These are phyloP conservation scores for Symmetrospora coprosmae DNA, from an alignment of 768 basidiomycete species.

Conservation along the genomic window DNA sequence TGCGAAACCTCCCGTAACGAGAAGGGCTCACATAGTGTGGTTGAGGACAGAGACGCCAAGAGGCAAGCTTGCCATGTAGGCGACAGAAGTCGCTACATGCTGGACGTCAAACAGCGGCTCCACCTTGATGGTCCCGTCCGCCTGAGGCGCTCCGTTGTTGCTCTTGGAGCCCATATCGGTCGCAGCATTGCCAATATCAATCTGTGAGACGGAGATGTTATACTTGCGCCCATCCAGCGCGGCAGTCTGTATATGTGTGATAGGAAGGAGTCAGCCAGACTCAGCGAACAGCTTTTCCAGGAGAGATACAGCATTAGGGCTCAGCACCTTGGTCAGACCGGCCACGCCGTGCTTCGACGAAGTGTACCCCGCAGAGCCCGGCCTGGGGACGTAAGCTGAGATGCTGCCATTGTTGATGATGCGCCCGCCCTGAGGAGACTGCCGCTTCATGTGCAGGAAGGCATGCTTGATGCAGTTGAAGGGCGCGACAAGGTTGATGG, in stretches of 20 bases:
- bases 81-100: conserved; percentile 58
- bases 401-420: conserved; percentile 81
- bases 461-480: conserved; percentile 69
- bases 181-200: conserved; percentile 69
- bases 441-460: conserved; percentile 55
- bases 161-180: conserved; percentile 48
- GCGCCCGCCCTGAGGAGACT: conserved; percentile 52
- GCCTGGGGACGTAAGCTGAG: conserved; percentile 57
- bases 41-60: conserved; percentile 55
- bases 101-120: conserved; percentile 59
- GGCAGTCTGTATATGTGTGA: conserved; percentile 45
- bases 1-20: too few relatives aligned
- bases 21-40: conserved; percentile 37
- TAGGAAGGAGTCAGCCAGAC: neutral
- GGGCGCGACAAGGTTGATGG: conserved; percentile 57
- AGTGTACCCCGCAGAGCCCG: conserved; percentile 49
- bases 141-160: conserved; percentile 49
- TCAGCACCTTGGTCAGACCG: conserved; percentile 48
- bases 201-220: conserved; percentile 62
- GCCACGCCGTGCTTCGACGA: conserved; percentile 65
- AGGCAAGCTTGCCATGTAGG: conserved; percentile 57
- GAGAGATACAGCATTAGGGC: conserved; percentile 28
- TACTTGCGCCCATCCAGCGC: conserved; percentile 60
- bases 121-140: conserved; percentile 47
- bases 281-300: too few relatives aligned